Conservation (phyloP, 179 eudicot species). For the Gypsophila paniculata region DNA sequence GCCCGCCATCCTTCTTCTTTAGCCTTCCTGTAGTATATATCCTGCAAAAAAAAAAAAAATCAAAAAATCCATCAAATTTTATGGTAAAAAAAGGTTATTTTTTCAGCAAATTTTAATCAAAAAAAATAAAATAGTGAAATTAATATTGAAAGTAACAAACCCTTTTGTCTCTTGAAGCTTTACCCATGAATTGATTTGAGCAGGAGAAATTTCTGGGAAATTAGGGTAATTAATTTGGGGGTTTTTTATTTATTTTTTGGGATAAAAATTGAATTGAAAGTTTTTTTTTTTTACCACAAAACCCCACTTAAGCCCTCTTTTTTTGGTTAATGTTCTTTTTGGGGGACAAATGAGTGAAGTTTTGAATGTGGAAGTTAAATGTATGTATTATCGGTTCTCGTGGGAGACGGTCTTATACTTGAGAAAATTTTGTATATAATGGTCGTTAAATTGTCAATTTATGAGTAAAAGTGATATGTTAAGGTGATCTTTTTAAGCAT, state of each 20-base stretch:
- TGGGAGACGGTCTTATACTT: too few species aligned
- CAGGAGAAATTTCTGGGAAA: neutral
- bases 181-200: slow-evolving; percentile 51
- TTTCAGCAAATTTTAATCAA: neutral
- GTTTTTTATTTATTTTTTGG: neutral
- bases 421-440: too few species aligned
- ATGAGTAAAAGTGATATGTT: too few species aligned
- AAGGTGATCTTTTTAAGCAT: too few species aligned
- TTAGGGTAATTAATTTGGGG: too few species aligned
- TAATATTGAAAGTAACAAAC: slow-evolving; percentile 31
- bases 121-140: neutral
- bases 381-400: too few species aligned
- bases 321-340: too few species aligned
- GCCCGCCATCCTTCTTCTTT: slow-evolving; percentile 99
- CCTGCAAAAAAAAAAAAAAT: slow-evolving; percentile 39
- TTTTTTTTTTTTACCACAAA: neutral
- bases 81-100: neutral
- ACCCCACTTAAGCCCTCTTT: neutral
- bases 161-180: slow-evolving; percentile 97
- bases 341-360: too few species aligned
- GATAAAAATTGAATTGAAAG: neutral
- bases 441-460: too few species aligned
- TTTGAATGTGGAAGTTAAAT: too few species aligned
- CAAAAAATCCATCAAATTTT: neutral
- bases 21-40: slow-evolving; percentile 93